These are phyloP conservation scores for Candida michaelii DNA, from an alignment of 805 yeast genomes.

Conservation along the genomic window DNA sequence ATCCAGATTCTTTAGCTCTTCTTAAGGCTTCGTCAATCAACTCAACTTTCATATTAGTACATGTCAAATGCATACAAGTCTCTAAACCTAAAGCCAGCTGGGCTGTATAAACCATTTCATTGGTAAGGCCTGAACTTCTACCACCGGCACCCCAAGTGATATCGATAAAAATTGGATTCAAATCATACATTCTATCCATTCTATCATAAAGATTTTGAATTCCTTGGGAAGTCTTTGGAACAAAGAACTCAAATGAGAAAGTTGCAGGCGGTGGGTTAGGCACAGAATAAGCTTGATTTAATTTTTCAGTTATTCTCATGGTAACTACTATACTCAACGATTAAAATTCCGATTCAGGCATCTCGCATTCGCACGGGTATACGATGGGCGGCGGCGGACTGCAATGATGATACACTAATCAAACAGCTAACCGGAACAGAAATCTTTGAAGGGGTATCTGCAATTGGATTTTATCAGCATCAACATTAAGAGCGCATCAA, in stretches of 20 bases:
- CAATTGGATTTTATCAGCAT: too few species aligned
- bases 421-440: too few species aligned
- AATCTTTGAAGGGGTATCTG: too few species aligned
- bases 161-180: slow-evolving; percentile 89
- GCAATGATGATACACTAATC: too few species aligned
- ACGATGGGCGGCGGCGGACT: too few species aligned
- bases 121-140: slow-evolving; percentile 73
- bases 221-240: slow-evolving; percentile 96
- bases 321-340: slow-evolving; percentile 1
- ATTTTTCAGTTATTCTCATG: slow-evolving; percentile 44
- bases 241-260: slow-evolving; percentile 94
- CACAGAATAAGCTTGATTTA: slow-evolving; percentile 41
- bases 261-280: slow-evolving; percentile 56
- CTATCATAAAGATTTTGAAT: slow-evolving; percentile 94
- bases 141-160: slow-evolving; percentile 99
- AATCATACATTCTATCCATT: slow-evolving; percentile 95
- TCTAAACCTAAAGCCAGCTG: slow-evolving; percentile 89
- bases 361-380: background rate
- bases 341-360: background rate
- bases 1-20: slow-evolving; percentile 86
- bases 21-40: slow-evolving; percentile 82
- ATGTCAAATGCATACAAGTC: slow-evolving; percentile 97
- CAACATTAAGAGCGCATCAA: too few species aligned
- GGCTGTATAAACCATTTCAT: slow-evolving; percentile 88
- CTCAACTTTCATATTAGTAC: slow-evolving; percentile 87